Evolutionary conservation across 1,139 yeast genomes (phyloP).

Genomic region (Blastobotrys capitulatus): DNA sequence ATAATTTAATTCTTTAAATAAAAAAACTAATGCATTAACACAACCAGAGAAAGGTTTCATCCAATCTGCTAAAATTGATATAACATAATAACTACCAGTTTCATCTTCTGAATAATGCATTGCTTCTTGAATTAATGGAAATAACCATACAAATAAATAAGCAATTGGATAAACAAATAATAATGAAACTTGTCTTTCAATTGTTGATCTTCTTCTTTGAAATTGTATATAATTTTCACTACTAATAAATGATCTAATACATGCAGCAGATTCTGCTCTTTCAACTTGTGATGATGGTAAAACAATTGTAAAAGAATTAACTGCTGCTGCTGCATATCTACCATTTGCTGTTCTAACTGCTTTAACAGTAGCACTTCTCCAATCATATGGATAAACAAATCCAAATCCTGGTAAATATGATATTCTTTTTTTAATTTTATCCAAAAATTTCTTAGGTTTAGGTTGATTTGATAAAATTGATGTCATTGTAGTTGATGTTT

Average conservation of each 20-base stretch:
- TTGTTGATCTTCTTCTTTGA: constrained; percentile 50
- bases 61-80: constrained; percentile 60
- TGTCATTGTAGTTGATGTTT: background rate
- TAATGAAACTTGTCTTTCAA: constrained; percentile 67
- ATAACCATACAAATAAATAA: constrained; percentile 67
- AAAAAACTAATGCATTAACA: constrained; percentile 18
- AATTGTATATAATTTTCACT: constrained; percentile 20
- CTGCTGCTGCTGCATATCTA: constrained; percentile 12
- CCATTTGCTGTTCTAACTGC: constrained; percentile 10
- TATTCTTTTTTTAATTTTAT: constrained; percentile 6
- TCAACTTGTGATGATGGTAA: constrained; percentile 50
- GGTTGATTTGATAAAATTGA: background rate
- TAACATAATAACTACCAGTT: constrained; percentile 39
- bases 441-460: background rate
- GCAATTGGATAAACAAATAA: constrained; percentile 77
- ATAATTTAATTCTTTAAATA: constrained; percentile 14
- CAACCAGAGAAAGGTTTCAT: constrained; percentile 53
- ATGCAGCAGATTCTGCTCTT: constrained; percentile 14
- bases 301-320: constrained; percentile 11
- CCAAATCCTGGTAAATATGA: constrained; percentile 18
- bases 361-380: constrained; percentile 16
- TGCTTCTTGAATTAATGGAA: constrained; percentile 51
- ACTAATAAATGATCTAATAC: constrained; percentile 12
- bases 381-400: constrained; percentile 14
- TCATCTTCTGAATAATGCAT: constrained; percentile 9